Conservation (phyloP, 2,329 filamentous ascomycete genomes). For the Diplodia sapinea region DNA sequence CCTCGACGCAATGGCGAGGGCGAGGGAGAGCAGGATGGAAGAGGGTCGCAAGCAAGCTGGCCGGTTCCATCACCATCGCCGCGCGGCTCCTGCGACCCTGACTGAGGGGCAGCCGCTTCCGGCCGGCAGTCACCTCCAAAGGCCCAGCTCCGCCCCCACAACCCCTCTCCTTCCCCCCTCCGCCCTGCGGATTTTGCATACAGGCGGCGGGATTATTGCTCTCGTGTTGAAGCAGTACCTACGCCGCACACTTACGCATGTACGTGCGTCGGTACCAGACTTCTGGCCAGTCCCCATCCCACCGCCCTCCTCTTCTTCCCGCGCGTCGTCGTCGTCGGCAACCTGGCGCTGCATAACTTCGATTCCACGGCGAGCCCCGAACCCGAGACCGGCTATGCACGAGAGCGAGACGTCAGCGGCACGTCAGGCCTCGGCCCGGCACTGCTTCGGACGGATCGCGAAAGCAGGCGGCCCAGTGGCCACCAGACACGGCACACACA, state of each 20-base stretch:
- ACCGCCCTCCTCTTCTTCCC: background rate
- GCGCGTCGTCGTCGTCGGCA: background rate
- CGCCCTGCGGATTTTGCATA: background rate
- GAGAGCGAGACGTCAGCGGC: background rate
- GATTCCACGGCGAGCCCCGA: background rate
- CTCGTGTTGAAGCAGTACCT: background rate
- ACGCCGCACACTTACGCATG: background rate
- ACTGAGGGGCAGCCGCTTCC: background rate
- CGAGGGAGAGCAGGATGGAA: background rate
- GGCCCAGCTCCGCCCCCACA: background rate
- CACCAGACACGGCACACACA: background rate
- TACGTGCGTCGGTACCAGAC: background rate
- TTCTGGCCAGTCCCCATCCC: background rate
- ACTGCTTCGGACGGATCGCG: slow-evolving; percentile 12
- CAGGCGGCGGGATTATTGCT: background rate
- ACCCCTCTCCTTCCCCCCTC: background rate
- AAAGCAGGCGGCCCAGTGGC: slow-evolving; percentile 3
- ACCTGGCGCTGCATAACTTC: background rate
- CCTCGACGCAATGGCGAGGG: background rate
- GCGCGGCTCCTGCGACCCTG: background rate
- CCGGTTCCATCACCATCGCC: background rate
- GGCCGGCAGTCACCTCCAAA: background rate
- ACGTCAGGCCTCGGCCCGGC: slow-evolving; percentile 15
- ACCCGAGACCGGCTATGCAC: slow-evolving; percentile 1
- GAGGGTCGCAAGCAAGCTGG: background rate